These are phyloP conservation scores for Yamadazyma endophytica DNA, from an alignment of 805 yeast genomes.

Conservation along the genomic window DNA sequence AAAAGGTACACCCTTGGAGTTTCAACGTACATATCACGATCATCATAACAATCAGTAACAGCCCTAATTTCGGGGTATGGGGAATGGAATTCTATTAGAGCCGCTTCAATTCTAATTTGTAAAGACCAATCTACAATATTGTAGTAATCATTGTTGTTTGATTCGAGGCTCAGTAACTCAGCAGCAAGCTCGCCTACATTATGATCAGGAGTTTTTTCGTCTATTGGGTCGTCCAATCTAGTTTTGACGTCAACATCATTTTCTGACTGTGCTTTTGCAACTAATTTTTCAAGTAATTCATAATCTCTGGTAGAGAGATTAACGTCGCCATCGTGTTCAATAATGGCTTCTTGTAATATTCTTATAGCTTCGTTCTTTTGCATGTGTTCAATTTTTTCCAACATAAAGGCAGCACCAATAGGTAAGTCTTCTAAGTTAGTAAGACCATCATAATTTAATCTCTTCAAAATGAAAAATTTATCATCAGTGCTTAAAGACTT, in stretches of 20 bases:
- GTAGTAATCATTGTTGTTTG: conserved; percentile 18
- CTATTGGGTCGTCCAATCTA: conserved; percentile 1
- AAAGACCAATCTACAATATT: conserved; percentile 25
- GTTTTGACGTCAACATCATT: not conserved
- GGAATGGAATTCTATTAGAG: conserved; percentile 39
- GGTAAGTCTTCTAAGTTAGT: conserved; percentile 29
- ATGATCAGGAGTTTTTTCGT: conserved; percentile 4
- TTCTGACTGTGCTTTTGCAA: conserved; percentile 5
- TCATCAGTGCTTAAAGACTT: conserved; percentile 19
- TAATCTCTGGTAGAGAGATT: conserved; percentile 28
- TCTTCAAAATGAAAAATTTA: conserved; percentile 23
- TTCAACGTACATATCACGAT: conserved; percentile 44
- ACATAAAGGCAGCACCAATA: conserved; percentile 21
- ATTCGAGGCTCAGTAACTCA: conserved; percentile 18
- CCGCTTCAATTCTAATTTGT: conserved; percentile 39
- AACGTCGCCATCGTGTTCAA: conserved; percentile 26
- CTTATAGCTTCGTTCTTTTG: conserved; percentile 18
- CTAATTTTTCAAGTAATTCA: conserved; percentile 19
- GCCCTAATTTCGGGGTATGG: conserved; percentile 69
- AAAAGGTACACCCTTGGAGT: conserved; percentile 55
- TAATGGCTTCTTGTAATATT: conserved; percentile 24
- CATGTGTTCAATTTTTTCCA: conserved; percentile 24
- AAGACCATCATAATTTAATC: conserved; percentile 22
- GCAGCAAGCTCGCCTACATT: conserved; percentile 2
- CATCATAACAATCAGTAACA: conserved; percentile 57